Base-by-base conservation (phyloP, 2,329 filamentous ascomycete species). In the Dactylellina drechsleri region DNA sequence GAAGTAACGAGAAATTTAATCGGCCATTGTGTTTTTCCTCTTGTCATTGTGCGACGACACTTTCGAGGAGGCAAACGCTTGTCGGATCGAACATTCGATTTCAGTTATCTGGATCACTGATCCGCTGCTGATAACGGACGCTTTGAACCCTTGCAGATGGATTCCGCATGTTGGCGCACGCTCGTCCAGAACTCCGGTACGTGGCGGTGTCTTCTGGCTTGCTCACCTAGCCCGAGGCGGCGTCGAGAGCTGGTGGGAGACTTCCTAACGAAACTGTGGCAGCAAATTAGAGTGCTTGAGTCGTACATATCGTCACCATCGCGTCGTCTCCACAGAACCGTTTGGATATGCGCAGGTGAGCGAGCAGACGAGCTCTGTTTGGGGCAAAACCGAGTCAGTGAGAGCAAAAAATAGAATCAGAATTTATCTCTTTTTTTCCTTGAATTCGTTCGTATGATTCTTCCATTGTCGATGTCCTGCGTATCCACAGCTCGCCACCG, bases 391-490 rank as follows among this genome's bases (percentile, higher is more conserved):
- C 60, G 41, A 60, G 57, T 18, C 20, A 20, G 36, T 57, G 61
- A 70, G 43, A 36, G 60, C 60, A 65, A 66, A 74, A 36, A 66
- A 62, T 74, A 74, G 57, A 54, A 74, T 74, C 62, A 67, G 70
- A 62, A 57, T 60, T 58, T 36, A 7, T 7, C 10, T 36, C 5
- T 36, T 36, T 36, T 8, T 36, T 64, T 61, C 61, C 41, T 52
- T 52, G 49, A 57, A 54, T 36, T 36, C 31, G 62, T 67, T 67
- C 64, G 70, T 67, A 74, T 67, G 70, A 74, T 74, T 67, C 70
- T 57, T 66, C 67, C 70, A 74, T 61, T 40, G 61, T 66, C 68
- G 68, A 73, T 73, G 50, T 56, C 68, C 70, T 62, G 70, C 70
- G 56, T 60, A 53, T 56, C 59, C 70, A 59, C 59, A 36, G 49